Evolutionary conservation across 2,329 filamentous ascomycete species (phyloP).

Genomic region (Sclerotiophoma versabilis): DNA sequence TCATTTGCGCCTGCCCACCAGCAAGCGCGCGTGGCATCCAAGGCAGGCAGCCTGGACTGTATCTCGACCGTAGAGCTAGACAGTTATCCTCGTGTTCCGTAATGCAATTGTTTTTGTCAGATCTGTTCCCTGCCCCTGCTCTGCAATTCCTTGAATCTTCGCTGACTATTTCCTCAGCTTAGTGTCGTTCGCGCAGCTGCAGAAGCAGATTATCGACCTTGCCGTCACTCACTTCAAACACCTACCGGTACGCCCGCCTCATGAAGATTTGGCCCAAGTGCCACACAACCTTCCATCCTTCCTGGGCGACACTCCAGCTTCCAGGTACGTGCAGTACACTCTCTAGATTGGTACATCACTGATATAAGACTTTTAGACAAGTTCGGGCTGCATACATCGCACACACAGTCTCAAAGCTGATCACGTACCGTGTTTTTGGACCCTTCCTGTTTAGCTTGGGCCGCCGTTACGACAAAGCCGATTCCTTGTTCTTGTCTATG

Average conservation of each 20-base stretch:
- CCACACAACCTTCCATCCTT: constrained; percentile 62
- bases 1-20: constrained; percentile 17
- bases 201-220: constrained; percentile 60
- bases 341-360: neutral
- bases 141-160: constrained; percentile 17
- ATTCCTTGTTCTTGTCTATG: constrained; percentile 62
- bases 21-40: constrained; percentile 18
- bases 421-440: constrained; percentile 64
- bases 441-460: constrained; percentile 65
- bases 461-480: constrained; percentile 62
- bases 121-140: constrained; percentile 14
- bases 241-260: constrained; percentile 58
- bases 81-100: constrained; percentile 19
- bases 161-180: constrained; percentile 49
- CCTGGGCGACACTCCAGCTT: constrained; percentile 60
- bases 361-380: constrained; percentile 43
- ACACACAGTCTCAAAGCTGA: constrained; percentile 63
- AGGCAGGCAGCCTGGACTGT: constrained; percentile 21
- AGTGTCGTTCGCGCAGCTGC: constrained; percentile 60
- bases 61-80: constrained; percentile 20
- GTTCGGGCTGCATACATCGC: constrained; percentile 62
- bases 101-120: constrained; percentile 37
- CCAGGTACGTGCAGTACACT: constrained; percentile 42
- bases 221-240: constrained; percentile 61
- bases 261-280: constrained; percentile 60